These are phyloP conservation scores for Ogataea wickerhamii DNA, from an alignment of 805 yeast genomes.

Conservation along the genomic window DNA sequence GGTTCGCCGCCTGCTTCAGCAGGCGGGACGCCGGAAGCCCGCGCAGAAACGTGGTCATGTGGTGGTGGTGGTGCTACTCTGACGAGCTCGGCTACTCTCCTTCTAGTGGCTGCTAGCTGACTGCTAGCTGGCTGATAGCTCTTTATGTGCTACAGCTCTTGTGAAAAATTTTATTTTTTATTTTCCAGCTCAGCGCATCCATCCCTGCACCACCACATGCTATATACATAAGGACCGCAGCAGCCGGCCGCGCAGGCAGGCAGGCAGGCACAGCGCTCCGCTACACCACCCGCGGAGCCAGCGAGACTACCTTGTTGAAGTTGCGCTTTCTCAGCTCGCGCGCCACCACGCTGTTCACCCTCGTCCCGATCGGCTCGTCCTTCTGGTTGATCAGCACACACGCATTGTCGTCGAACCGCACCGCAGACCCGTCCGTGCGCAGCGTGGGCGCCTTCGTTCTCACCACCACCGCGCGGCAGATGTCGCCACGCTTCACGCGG, in stretches of 20 bases:
- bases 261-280: constrained; percentile 13
- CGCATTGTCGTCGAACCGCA: constrained; percentile 93
- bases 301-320: constrained; percentile 78
- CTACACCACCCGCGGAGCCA: constrained; percentile 81
- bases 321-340: constrained; percentile 82
- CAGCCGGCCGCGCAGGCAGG: constrained; percentile 36
- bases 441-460: constrained; percentile 72
- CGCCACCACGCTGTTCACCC: constrained; percentile 88
- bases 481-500: constrained; percentile 91
- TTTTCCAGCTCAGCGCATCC: too few species aligned
- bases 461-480: constrained; percentile 91
- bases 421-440: constrained; percentile 82
- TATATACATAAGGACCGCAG: too few species aligned
- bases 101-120: too few species aligned
- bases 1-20: constrained; percentile 46
- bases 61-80: too few species aligned
- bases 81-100: too few species aligned
- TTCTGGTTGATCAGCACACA: constrained; percentile 91
- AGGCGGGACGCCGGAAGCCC: constrained; percentile 39
- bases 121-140: too few species aligned
- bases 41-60: constrained; percentile 28
- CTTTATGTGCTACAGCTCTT: too few species aligned
- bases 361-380: constrained; percentile 88
- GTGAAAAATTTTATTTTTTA: too few species aligned
- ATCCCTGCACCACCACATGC: too few species aligned